Evolutionary conservation across 257 asterid genomes (phyloP), one percentile per base, ranked within the genome.

Genomic region (Gynochthodes officinalis): DNA sequence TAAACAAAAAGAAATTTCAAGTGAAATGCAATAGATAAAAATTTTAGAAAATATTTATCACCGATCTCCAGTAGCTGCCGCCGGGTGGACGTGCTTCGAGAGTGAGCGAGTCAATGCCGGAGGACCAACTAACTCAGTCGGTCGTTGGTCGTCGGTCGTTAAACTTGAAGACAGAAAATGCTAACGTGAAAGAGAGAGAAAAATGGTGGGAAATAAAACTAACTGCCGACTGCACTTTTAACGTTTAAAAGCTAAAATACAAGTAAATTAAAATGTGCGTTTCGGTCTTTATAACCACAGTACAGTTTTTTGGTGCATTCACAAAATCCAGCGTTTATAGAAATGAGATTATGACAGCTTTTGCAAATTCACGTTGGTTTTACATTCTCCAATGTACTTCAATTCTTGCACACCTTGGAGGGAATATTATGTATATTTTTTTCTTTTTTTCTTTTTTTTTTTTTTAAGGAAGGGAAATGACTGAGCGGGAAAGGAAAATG

Each of bases 91-190:
- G 77, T 70, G 57, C 79, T 60, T 61, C 12, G 72, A 66, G 80
- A 71, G 62, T 0, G 15, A 53, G 55, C 53, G 74, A 73, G 88
- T 87, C 91, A 89, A 86, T 87, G 92, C 90, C 89, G 82, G 90
- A 87, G 81, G 81, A 80, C 79, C 76, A 71, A 79, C n/a, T n/a
- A n/a, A n/a, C n/a, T n/a, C n/a, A n/a, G n/a, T n/a, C n/a, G n/a
- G n/a, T n/a, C n/a, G 86, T 79, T 89, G 78, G 77, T 79, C 87
- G 3, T 23, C 50, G 0, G 67, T 73, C 80, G 82, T 82, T 78
- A 68, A 67, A 77, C 72, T 73, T 54, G 78, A 77, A 74, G 67
- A 53, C 39, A 55, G 57, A 72, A 67, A 57, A 71, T 57, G 66
- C 28, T 65, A 55, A 52, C 52, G 79, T 83, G 79, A 82, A 23